Base-by-base conservation (phyloP, 805 yeast species). In the Barnettozyma sp. region DNA sequence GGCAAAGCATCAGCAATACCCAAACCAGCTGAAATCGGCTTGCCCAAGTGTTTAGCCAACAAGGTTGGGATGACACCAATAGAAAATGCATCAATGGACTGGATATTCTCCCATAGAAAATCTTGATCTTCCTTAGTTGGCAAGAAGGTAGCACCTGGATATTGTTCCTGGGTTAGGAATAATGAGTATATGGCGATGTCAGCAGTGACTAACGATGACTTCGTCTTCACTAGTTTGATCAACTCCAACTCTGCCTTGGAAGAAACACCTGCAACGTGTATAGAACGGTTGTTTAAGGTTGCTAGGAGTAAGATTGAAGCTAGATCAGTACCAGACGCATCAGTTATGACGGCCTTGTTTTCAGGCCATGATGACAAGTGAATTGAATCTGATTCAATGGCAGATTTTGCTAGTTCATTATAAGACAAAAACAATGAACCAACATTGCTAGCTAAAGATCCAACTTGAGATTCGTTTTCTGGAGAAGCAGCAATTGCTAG, bases 231-330 rank as follows among this genome's bases (percentile, higher is more conserved):
- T 75, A 90, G 76, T 55, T 73, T 71, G 54, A 90, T 83, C 56
- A 90, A 69, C 42, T 82, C 78, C 55, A 90, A 69, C 59, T 90
- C 97, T 46, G 81, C 85, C 55, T 71, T 76, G 41, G 81, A 70
- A 27, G 83, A 76, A 34, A 90, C 92, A 47, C 83, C 87, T 38
- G 95, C 84, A 50, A 90, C 78, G 61, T 90, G 97, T 45, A 90
- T 81, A 26, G 86, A 68, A 54, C 94, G 75, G 63, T 67, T 73
- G 68, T 84, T 87, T 56, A 90, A 71, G 19, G 95, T 82, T 29
- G 97, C 95, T 62, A 90, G 68, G 53, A 90, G 71, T 57, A 90
- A 66, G 30, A 88, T 81, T 4, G 95, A 83, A n/a, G 97, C 97
- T 54, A 90, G 69, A 53, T 86, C 90, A 26, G 96, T 83, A 18